Evolutionary conservation across 805 yeast species (phyloP).

Genomic region (Candida endomychidarum): DNA sequence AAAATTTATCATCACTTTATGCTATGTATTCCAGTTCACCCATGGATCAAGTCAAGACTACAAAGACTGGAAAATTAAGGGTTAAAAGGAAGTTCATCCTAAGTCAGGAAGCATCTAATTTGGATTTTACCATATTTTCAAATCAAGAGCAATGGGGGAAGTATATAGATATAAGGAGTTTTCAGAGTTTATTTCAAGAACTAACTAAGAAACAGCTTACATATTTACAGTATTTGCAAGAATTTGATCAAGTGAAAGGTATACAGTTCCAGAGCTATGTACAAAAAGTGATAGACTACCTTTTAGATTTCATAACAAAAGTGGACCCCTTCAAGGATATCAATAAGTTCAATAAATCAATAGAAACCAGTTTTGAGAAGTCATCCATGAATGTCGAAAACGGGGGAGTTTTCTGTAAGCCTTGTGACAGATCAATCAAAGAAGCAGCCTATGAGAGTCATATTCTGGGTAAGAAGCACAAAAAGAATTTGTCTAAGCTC

Average conservation of each 20-base stretch:
- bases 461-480: conserved; percentile 72
- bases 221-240: conserved; percentile 52
- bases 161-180: conserved; percentile 53
- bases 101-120: conserved; percentile 48
- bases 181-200: conserved; percentile 55
- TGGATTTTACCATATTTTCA: conserved; percentile 52
- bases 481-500: conserved; percentile 40
- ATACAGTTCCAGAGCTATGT: conserved; percentile 47
- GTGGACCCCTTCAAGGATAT: conserved; percentile 50
- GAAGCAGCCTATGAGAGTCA: conserved; percentile 68
- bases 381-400: conserved; percentile 11
- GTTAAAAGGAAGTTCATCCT: conserved; percentile 40
- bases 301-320: conserved; percentile 47
- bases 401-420: conserved; percentile 52
- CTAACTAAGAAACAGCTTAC: conserved; percentile 25
- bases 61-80: conserved; percentile 19
- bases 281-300: conserved; percentile 46
- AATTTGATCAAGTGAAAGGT: conserved; percentile 32
- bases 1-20: conserved; percentile 17
- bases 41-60: conserved; percentile 15
- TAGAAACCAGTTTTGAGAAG: conserved; percentile 2
- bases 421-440: conserved; percentile 66
- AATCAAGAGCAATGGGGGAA: conserved; percentile 66
- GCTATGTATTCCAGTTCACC: conserved; percentile 27
- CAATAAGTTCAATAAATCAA: conserved; percentile 19